Conservation (phyloP, 805 yeast genomes). For the Zygosaccharomyces bisporus region DNA sequence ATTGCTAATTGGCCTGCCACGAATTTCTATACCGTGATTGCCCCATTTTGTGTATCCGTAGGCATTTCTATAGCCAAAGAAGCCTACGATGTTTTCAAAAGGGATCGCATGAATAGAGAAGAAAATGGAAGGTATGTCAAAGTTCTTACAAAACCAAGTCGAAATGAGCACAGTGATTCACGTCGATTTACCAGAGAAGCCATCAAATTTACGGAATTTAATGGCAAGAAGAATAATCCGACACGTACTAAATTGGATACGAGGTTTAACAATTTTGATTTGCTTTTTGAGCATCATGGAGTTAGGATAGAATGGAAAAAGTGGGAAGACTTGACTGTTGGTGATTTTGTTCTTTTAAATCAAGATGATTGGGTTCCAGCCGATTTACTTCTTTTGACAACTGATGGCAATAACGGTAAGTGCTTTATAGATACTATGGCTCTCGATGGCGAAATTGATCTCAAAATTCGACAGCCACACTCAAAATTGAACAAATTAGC, state of each 20-base stretch:
- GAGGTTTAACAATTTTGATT: slow-evolving; percentile 24
- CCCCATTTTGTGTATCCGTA: slow-evolving; percentile 83
- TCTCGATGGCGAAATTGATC: slow-evolving; percentile 92
- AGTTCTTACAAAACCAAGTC: slow-evolving; percentile 32
- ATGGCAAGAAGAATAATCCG: background rate
- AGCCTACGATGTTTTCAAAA: slow-evolving; percentile 86
- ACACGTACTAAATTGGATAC: slow-evolving; percentile 9
- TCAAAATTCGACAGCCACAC: slow-evolving; percentile 71
- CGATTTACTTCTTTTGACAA: slow-evolving; percentile 70
- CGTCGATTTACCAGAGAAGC: background rate
- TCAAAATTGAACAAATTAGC: slow-evolving; percentile 53
- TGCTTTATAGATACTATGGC: slow-evolving; percentile 94
- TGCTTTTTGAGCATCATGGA: slow-evolving; percentile 21
- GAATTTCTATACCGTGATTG: slow-evolving; percentile 89
- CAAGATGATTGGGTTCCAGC: slow-evolving; percentile 95
- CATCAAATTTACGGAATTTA: background rate
- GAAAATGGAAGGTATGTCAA: slow-evolving; percentile 63
- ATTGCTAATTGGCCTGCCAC: slow-evolving; percentile 97
- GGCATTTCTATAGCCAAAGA: slow-evolving; percentile 86
- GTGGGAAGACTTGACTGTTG: slow-evolving; percentile 86
- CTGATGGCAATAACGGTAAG: slow-evolving; percentile 57
- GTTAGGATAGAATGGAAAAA: slow-evolving; percentile 26
- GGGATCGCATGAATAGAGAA: slow-evolving; percentile 79
- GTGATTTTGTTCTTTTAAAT: slow-evolving; percentile 68
- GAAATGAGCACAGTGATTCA: background rate